These are phyloP conservation scores for Penicillium canariense DNA, from an alignment of 495 filamentous ascomycete species.

Conservation along the genomic window DNA sequence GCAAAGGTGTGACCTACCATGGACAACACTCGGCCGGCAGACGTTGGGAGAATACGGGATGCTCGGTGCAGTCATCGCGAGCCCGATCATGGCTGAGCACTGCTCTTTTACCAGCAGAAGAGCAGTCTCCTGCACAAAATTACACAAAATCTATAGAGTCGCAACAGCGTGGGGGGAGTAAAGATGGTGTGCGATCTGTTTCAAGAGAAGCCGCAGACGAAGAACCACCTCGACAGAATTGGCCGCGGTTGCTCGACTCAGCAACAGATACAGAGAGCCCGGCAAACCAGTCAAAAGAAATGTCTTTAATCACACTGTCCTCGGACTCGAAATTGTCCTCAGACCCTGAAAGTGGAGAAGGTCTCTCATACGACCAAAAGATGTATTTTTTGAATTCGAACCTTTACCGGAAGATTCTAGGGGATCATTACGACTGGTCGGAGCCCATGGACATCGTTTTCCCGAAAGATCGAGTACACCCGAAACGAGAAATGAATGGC, in stretches of 20 bases:
- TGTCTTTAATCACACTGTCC: neutral
- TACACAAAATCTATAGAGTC: neutral
- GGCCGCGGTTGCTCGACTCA: slow-evolving; percentile 1
- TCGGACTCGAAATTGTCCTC: neutral
- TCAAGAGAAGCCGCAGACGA: neutral
- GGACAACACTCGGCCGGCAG: slow-evolving; percentile 17
- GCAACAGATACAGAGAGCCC: neutral
- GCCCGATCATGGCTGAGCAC: slow-evolving; percentile 34
- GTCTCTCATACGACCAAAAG: slow-evolving; percentile 16
- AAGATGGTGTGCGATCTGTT: neutral
- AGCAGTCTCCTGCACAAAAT: slow-evolving; percentile 2
- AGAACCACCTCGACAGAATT: neutral
- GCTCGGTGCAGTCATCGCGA: slow-evolving; percentile 21
- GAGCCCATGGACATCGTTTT: slow-evolving; percentile 16
- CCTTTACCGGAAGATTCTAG: slow-evolving; percentile 17
- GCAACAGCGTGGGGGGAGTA: neutral
- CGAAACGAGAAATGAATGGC: slow-evolving; percentile 6
- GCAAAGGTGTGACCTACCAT: slow-evolving; percentile 11
- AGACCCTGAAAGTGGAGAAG: neutral
- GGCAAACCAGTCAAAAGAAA: neutral
- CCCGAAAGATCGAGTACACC: slow-evolving; percentile 6
- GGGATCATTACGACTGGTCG: slow-evolving; percentile 15
- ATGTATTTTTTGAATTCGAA: slow-evolving; percentile 11
- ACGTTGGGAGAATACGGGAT: slow-evolving; percentile 22
- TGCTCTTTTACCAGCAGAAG: slow-evolving; percentile 21